phyloP scores from a whole-genome alignment of 306 rosid genomes.

The Dalbergia oliveri region DNA sequence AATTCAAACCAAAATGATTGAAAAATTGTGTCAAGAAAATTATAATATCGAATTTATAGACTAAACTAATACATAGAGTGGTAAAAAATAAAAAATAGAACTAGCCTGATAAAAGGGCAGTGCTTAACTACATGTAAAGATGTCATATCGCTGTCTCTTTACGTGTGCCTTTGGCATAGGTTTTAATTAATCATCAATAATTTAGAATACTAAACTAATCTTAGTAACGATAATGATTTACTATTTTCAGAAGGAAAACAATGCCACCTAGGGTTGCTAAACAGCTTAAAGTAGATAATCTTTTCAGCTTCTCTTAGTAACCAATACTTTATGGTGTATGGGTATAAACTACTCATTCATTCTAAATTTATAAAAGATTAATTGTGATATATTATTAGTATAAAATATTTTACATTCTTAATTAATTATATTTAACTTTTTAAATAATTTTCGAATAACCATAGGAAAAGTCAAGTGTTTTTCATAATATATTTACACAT shows the following conservation, averaged over 20 bases:
- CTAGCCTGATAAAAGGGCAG: background rate
- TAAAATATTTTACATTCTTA: too few relatives aligned
- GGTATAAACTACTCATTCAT: background rate
- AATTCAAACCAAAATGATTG: constrained; percentile 10
- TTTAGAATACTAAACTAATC: background rate
- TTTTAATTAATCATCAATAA: constrained; percentile 17
- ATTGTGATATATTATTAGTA: too few relatives aligned
- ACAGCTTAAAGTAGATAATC: constrained; percentile 1
- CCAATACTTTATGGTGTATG: background rate
- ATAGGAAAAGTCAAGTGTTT: too few relatives aligned
- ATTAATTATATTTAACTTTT: too few relatives aligned
- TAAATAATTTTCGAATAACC: too few relatives aligned
- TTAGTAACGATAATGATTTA: constrained; percentile 11
- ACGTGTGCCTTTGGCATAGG: constrained; percentile 14
- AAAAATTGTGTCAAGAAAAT: background rate
- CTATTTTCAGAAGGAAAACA: constrained; percentile 25
- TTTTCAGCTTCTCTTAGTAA: constrained; percentile 12
- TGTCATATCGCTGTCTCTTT: background rate
- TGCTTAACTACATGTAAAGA: constrained; percentile 21
- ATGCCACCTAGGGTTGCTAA: constrained; percentile 16
- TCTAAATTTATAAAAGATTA: constrained; percentile 3
- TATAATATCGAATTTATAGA: background rate
- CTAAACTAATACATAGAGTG: background rate
- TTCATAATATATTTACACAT: too few relatives aligned
- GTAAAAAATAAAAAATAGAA: too few relatives aligned